Conservation (phyloP, 176 grass and related monocot species). For the Carex pumila region DNA sequence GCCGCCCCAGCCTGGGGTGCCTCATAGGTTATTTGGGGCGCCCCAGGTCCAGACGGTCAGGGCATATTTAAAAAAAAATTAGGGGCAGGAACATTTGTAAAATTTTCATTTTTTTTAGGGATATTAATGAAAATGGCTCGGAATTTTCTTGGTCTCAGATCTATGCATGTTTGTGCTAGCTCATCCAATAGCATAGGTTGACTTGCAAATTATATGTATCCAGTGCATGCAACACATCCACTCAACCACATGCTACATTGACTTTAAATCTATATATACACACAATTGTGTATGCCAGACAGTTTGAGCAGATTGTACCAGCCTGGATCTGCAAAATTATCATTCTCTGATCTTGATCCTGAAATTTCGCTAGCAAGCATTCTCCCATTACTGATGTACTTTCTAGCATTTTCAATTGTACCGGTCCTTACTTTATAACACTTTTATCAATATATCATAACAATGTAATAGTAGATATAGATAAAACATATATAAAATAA, state of each 20-base stretch:
- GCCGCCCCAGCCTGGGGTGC: too few species aligned
- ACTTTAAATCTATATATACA: not conserved
- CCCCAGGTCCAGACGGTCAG: too few species aligned
- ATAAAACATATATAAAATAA: not conserved
- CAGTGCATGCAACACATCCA: slow-evolving; percentile 6
- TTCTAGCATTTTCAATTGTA: not conserved
- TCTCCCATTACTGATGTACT: not conserved
- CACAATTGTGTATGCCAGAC: not conserved
- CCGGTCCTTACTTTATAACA: not conserved
- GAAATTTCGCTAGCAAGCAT: not conserved
- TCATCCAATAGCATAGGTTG: not conserved
- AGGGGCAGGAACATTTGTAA: too few species aligned
- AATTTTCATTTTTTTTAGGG: too few species aligned
- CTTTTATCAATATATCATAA: not conserved
- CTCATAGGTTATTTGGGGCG: too few species aligned
- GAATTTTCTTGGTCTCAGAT: not conserved
- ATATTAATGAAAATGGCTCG: too few species aligned
- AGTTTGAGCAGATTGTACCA: not conserved
- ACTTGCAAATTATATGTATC: not conserved
- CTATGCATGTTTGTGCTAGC: slow-evolving; percentile 1
- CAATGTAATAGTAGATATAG: not conserved
- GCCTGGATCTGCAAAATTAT: not conserved
- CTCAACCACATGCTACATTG: not conserved
- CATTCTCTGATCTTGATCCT: not conserved
- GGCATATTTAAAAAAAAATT: too few species aligned